A percentile compares a stretch with the other conserved stretches of the same genome.
These are phyloP conservation scores for Ogataea salicorniae DNA, from an alignment of 805 yeast genomes.

Conservation along the genomic window DNA sequence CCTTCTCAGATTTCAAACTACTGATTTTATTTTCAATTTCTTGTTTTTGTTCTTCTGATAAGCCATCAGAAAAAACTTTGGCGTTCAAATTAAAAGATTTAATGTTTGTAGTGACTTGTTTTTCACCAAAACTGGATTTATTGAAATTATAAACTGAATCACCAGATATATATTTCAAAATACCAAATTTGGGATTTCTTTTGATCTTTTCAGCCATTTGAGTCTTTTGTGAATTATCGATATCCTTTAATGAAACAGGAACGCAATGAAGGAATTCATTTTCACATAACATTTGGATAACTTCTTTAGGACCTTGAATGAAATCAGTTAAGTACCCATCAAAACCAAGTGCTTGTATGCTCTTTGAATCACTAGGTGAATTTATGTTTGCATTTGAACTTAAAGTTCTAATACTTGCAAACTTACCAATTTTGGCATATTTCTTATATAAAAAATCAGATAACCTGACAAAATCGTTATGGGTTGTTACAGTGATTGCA, in stretches of 20 bases:
- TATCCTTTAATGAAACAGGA: slow-evolving; percentile 54
- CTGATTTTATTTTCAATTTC: slow-evolving; percentile 15
- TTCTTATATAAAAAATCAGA: slow-evolving; percentile 39
- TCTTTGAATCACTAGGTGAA: slow-evolving; percentile 9
- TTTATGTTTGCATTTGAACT: slow-evolving; percentile 9
- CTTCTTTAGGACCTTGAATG: slow-evolving; percentile 66
- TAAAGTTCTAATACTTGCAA: slow-evolving; percentile 54
- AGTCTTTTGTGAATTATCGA: slow-evolving; percentile 36
- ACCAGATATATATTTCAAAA: slow-evolving; percentile 58
- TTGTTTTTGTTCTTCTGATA: slow-evolving; percentile 25
- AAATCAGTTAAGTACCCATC: slow-evolving; percentile 75
- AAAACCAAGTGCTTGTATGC: slow-evolving; percentile 52
- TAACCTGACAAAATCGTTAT: slow-evolving; percentile 43
- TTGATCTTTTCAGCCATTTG: slow-evolving; percentile 29
- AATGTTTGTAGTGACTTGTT: slow-evolving; percentile 44
- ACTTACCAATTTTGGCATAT: slow-evolving; percentile 23
- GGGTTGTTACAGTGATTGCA: slow-evolving; percentile 58
- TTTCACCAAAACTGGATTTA: slow-evolving; percentile 60
- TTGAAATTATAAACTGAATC: slow-evolving; percentile 44
- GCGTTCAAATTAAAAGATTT: slow-evolving; percentile 22
- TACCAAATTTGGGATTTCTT: slow-evolving; percentile 37
- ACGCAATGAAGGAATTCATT: slow-evolving; percentile 44
- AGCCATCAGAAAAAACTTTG: slow-evolving; percentile 31
- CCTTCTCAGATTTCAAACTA: slow-evolving; percentile 3
- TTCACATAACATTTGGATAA: slow-evolving; percentile 67